Evolutionary conservation across 306 rosid genomes (phyloP).

Genomic region (Trifolium dubium): DNA sequence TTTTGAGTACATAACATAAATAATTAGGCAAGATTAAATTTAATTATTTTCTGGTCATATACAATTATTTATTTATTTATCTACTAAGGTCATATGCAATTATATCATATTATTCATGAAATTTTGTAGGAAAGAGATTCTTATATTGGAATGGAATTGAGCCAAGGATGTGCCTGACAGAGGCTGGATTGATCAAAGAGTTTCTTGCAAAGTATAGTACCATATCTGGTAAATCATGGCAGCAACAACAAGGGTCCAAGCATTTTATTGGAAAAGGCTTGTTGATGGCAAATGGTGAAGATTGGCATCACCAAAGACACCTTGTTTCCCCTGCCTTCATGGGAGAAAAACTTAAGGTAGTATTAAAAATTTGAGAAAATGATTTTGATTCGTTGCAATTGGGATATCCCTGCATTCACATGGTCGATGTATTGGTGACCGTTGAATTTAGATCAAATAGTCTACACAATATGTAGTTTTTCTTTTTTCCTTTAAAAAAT

Average conservation of each 20-base stretch:
- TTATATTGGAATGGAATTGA: slow-evolving; percentile 66
- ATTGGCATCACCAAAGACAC: slow-evolving; percentile 76
- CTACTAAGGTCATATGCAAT: background rate
- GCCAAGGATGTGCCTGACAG: slow-evolving; percentile 65
- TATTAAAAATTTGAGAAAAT: no score
- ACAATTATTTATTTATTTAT: no score
- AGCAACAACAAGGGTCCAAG: slow-evolving; percentile 66
- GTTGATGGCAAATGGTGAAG: slow-evolving; percentile 70
- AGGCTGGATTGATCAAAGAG: slow-evolving; percentile 55
- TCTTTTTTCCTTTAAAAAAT: no score
- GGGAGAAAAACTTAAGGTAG: slow-evolving; percentile 69
- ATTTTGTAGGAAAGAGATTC: slow-evolving; percentile 57
- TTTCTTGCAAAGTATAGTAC: slow-evolving; percentile 50
- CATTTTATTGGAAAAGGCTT: slow-evolving; percentile 68
- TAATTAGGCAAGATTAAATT: no score
- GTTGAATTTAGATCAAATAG: background rate
- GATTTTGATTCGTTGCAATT: no score
- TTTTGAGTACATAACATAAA: no score
- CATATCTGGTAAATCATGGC: slow-evolving; percentile 63
- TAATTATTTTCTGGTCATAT: background rate
- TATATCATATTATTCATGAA: background rate
- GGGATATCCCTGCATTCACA: background rate
- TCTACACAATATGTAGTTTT: no score
- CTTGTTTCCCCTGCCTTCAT: slow-evolving; percentile 61
- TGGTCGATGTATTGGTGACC: background rate